Percentiles rank a stretch among this genome's conserved stretches.
Conservation (phyloP, 2,329 filamentous ascomycete genomes). For the Aspergillus thermomutatus region DNA sequence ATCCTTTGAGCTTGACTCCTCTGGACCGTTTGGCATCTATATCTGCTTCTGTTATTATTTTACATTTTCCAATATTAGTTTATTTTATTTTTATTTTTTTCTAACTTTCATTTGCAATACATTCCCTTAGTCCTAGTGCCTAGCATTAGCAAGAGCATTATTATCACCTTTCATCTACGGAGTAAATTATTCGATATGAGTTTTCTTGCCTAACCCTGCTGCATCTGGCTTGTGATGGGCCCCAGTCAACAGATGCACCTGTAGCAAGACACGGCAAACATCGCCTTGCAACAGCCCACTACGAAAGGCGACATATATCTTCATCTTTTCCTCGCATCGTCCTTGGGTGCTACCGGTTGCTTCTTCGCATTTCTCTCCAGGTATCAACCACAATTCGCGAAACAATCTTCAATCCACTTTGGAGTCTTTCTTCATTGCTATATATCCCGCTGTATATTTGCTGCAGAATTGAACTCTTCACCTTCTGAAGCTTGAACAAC, state of each 20-base stretch:
- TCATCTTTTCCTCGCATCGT: constrained; percentile 5
- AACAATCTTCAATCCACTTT: background rate
- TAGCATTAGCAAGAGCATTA: constrained; percentile 6
- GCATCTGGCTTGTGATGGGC: constrained; percentile 23
- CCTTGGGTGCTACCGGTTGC: background rate
- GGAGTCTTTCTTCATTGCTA: background rate
- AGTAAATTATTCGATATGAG: background rate
- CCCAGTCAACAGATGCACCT: constrained; percentile 14
- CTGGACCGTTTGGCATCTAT: background rate
- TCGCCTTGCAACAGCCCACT: constrained; percentile 14
- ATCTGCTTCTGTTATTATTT: background rate
- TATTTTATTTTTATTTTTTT: constrained; percentile 1
- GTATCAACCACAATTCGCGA: background rate
- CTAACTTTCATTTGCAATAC: constrained; percentile 4
- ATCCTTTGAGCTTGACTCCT: constrained; percentile 1
- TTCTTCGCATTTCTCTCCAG: constrained; percentile 1
- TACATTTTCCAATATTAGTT: constrained; percentile 1
- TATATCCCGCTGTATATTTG: background rate
- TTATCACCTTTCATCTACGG: constrained; percentile 1
- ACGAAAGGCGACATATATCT: constrained; percentile 13
- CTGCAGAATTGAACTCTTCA: background rate
- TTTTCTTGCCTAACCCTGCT: constrained; percentile 17
- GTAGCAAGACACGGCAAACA: constrained; percentile 12
- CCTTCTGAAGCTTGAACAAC: background rate
- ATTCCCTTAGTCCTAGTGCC: background rate